Percentiles rank a stretch among this genome's conserved stretches.
Evolutionary conservation across 352 stramenopile genomes (phyloP).

Genomic region (Globisporangium ultimum): DNA sequence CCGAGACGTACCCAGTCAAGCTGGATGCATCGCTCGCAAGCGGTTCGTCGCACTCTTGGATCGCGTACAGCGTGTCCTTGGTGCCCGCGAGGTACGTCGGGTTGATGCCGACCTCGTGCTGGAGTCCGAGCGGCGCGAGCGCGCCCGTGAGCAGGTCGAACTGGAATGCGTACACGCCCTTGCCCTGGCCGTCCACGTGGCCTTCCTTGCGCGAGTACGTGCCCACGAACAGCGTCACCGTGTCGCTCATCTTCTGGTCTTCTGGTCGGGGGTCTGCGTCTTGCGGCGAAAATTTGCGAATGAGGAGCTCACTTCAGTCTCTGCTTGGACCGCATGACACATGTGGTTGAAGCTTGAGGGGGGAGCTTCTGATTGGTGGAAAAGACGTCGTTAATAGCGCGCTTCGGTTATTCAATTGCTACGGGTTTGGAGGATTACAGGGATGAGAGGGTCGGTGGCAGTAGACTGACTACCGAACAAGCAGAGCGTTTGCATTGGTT

Average conservation of each 20-base stretch:
- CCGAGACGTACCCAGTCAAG: constrained; percentile 56
- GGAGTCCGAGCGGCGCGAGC: constrained; percentile 43
- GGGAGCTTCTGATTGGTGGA: no score
- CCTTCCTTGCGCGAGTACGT: constrained; percentile 81
- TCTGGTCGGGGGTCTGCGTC: no score
- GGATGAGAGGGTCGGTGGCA: no score
- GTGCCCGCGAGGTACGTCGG: constrained; percentile 57
- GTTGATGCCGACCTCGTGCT: constrained; percentile 53
- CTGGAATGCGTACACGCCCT: constrained; percentile 65
- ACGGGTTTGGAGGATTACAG: no score
- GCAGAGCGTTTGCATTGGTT: no score
- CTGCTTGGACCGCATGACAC: no score
- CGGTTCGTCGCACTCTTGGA: constrained; percentile 66
- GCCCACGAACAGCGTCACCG: constrained; percentile 68
- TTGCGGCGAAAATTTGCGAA: no score
- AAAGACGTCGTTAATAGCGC: no score
- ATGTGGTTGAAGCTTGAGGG: no score
- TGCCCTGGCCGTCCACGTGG: constrained; percentile 73
- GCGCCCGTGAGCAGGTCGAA: constrained; percentile 49
- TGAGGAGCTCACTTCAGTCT: no score
- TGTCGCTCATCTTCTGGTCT: constrained; percentile 17
- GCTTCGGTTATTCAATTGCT: no score
- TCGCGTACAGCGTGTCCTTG: constrained; percentile 40
- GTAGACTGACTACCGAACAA: no score
- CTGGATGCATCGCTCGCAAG: constrained; percentile 21